Evolutionary conservation across 140 eudicot species (phyloP), one percentile per base, ranked within the genome.

Genomic region (Stevia rebaudiana): DNA sequence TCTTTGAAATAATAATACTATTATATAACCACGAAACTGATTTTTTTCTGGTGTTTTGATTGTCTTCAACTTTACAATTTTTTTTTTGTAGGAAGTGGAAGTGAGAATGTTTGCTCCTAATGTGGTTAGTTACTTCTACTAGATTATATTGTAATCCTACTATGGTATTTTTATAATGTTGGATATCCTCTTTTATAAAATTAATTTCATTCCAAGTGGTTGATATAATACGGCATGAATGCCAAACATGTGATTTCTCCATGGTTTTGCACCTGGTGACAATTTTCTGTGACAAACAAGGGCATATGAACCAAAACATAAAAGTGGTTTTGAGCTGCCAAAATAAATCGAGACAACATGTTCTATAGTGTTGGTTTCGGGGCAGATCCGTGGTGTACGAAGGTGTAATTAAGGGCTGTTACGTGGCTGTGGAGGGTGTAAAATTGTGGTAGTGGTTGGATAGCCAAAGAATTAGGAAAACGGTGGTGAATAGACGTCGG

Each of bases 11-110:
- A 19, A 8, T 17, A 59, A 50, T 30, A 49, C 42, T 50, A 55
- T 18, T 19, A 25, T 46, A 23, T 51, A 22, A 70, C 39, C 48
- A 41, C 56, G 61, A 65, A 70, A 61, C 85, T 88, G 98, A 77
- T 88, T 52, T 83, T 83, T 81, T 69, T 71, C 56, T 67, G 94
- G 94, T 67, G 86, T 80, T 71, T 71, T 85, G 90, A 87, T 41
- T 75, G 60, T 78, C 90, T 56, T 83, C 86, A 68, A 73, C 73
- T 52, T 37, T 48, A 52, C 83, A 76, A 61, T 81, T 88, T 81
- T 79, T 81, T 79, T 87, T 52, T 92, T 95, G 95, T 85, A 71
- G 79, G 95, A 85, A 83, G 94, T 85, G 67, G 98, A 88, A 85
- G 74, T 94, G 25, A 85, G 84, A 73, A 67, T 92, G 81, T 92